Conservation (phyloP, 1,284 basidiomycete genomes). For the Cutaneotrichosporon dermatis region DNA sequence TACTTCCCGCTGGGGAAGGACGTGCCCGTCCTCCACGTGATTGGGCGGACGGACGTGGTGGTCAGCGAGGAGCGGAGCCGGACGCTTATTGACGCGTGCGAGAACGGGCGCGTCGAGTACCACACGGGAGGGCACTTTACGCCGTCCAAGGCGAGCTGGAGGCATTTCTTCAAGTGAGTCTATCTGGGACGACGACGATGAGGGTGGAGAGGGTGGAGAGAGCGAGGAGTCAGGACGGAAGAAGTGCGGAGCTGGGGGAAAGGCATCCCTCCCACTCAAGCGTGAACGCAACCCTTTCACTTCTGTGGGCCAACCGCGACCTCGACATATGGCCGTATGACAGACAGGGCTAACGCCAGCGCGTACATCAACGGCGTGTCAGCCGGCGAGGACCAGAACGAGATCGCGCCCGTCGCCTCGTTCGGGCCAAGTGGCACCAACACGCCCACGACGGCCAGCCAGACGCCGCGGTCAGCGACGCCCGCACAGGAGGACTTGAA, state of each 20-base stretch:
- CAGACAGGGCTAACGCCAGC: conserved; percentile 18
- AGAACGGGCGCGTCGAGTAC: conserved; percentile 43
- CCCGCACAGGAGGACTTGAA: conserved; percentile 5
- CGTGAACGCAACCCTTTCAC: background rate
- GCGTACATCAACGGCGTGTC: conserved; percentile 47
- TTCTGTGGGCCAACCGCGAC: background rate
- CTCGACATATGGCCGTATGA: too few species aligned
- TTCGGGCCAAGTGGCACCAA: conserved; percentile 35
- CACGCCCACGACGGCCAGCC: conserved; percentile 20
- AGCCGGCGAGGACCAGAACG: conserved; percentile 39
- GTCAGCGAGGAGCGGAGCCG: conserved; percentile 68
- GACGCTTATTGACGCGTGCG: conserved; percentile 59
- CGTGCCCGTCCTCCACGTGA: conserved; percentile 74
- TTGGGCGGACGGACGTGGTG: conserved; percentile 75
- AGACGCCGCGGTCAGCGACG: conserved; percentile 12
- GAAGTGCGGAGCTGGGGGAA: too few species aligned
- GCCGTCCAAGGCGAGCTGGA: conserved; percentile 46
- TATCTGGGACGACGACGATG: too few species aligned
- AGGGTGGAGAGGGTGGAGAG: background rate
- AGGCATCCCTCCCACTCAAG: background rate
- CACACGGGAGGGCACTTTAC: conserved; percentile 50
- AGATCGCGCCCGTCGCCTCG: conserved; percentile 34
- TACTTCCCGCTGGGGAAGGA: conserved; percentile 45
- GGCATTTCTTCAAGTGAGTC: conserved; percentile 48
- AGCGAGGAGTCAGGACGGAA: background rate